Base-by-base conservation (phyloP, 495 filamentous ascomycete species). In the Schizothecium vesticola region DNA sequence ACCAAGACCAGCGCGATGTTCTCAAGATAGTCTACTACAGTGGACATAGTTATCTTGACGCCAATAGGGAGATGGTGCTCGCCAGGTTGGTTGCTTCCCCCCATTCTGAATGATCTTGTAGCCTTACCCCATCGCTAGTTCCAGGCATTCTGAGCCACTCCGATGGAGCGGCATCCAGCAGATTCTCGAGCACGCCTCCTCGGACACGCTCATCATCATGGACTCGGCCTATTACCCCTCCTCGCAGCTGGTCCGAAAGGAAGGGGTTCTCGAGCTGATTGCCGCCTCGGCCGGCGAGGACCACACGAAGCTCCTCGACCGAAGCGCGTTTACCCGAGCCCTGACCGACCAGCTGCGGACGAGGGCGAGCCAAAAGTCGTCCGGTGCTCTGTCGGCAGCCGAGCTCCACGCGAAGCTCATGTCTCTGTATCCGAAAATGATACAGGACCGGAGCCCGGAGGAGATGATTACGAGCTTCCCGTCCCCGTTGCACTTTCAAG, bases 141-240 rank as follows among this genome's bases (percentile, higher is more conserved):
- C 82, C 60, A 76, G 75, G 61, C 75, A 79, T 64, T 72, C 77
- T 16, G 77, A 80, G 76, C 75, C 58, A 79, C 43, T 84, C 28
- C 78, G 80, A 64, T 85, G 82, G 82, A 80, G 74, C 62, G 75
- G 73, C 58, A 82, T 85, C 51, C 81, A 84, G 73, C 76, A 77
- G 43, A 77, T 78, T n/a, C 72, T 85, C 33, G 81, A 84, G 67
- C 75, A 80, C 59, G 79, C 80, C 2, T 73, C 73, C 8, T 76
- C 81, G 13, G 82, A 85, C 60, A 79, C 78, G 5, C 69, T 85
- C n/a, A 77, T 85, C 70, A 69, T 85, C n/a, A 80, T 85, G 80
- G 82, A 85, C 73, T 75, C 81, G 29, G 80, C 80, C 0, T 83
- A 84, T 67, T 84, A 79, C 55, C 82, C 82, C 0, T 77, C 80